Base-by-base conservation (phyloP, 768 basidiomycete species). In the Trametes sanguinea region DNA sequence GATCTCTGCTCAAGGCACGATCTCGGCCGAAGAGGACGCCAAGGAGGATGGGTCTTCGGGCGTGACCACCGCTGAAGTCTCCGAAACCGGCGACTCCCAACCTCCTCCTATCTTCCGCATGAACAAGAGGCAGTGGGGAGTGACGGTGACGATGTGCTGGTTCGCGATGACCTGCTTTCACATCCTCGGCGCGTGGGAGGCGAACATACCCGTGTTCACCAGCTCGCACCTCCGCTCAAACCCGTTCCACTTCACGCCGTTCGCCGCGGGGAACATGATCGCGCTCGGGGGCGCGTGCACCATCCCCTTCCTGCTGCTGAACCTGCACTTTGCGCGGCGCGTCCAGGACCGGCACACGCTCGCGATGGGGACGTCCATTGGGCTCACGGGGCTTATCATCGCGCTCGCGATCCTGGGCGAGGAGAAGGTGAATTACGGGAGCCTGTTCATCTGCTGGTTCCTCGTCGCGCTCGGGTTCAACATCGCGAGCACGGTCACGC, bases 391-490 rank as follows among this genome's bases (percentile, higher is more conserved):
- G 4, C 78, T 89, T 33, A 57, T 85, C 50, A 72, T 83, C 57
- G 80, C 84, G 68, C 70, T 86, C 27, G 74, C 72, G 11, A 74
- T 87, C 35, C 73, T 87, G 8, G 61, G 66, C 29, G 69, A 78
- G 27, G 66, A 71, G 27, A 76, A 68, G 27, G 71, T 85, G 17
- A 76, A 72, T 29, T 86, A 83, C 61, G 80, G 76, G 6, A 78
- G 78, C 14, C 66, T 87, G 5, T 80, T 80, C 61, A 69, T 71
- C 6, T 75, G 73, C 60, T 81, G 85, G 85, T 81, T 81, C 75
- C 76, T 82, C 43, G 76, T 89, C 27, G 87, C 89, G 29, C 77
- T 89, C 4, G 88, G 89, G 1, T 90, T 89, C 77, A 89, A 89
- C 71, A 75, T 89, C 10, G 82, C 85, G n/a, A 86, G 81, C 64